Percentiles rank a stretch among this genome's conserved stretches.
phyloP scores from a whole-genome alignment of 2,329 filamentous ascomycete genomes.

The Venturiaceae sp. region DNA sequence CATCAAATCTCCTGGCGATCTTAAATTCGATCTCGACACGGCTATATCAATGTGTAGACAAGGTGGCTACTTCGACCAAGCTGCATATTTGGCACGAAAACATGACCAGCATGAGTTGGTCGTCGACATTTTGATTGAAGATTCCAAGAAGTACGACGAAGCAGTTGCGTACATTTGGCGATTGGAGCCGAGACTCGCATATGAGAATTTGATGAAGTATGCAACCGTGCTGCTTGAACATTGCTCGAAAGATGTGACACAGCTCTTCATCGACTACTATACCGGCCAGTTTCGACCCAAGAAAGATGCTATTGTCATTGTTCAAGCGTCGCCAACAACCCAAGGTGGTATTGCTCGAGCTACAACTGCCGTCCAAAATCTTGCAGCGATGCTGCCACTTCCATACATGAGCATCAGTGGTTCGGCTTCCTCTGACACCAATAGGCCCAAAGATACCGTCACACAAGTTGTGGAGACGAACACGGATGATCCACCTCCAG shows the following conservation, averaged over 20 bases:
- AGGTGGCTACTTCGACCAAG: conserved; percentile 93
- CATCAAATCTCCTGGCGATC: conserved; percentile 87
- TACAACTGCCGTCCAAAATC: conserved; percentile 72
- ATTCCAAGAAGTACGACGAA: conserved; percentile 81
- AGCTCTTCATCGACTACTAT: conserved; percentile 90
- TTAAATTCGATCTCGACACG: conserved; percentile 95
- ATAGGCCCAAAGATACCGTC: conserved; percentile 32
- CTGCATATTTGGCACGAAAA: conserved; percentile 87
- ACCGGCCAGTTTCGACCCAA: conserved; percentile 73
- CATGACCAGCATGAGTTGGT: conserved; percentile 91
- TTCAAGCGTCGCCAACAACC: conserved; percentile 29
- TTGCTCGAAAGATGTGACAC: conserved; percentile 71
- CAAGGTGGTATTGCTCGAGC: conserved; percentile 34
- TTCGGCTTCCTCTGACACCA: conserved; percentile 43
- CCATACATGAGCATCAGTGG: conserved; percentile 69
- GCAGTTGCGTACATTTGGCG: conserved; percentile 88
- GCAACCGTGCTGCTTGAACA: conserved; percentile 83
- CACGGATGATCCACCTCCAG: conserved; percentile 39
- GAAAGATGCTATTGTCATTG: conserved; percentile 47
- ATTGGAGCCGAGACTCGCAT: conserved; percentile 69
- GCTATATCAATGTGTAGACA: conserved; percentile 97
- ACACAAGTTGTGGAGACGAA: conserved; percentile 42
- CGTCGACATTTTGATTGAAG: conserved; percentile 90
- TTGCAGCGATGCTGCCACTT: conserved; percentile 73
- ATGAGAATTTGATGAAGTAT: conserved; percentile 88